Evolutionary conservation across 495 filamentous ascomycete species (phyloP).

Genomic region (Astrothelium subdiscretum): DNA sequence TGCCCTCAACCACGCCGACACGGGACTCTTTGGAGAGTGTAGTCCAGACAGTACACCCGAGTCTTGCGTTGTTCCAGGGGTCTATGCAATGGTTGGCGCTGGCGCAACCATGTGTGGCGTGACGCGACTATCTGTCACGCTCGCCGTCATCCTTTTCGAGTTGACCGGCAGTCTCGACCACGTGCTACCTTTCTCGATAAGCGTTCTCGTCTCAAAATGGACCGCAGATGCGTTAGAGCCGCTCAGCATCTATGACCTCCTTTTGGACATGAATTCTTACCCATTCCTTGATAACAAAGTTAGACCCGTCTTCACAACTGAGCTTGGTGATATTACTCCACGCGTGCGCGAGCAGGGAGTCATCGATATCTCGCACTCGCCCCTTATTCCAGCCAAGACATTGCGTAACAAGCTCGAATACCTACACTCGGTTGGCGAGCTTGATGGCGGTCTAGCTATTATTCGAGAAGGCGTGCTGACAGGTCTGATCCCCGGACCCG

Average conservation of each 20-base stretch:
- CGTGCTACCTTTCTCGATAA: constrained; percentile 86
- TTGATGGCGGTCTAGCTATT: constrained; percentile 87
- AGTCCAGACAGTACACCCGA: constrained; percentile 55
- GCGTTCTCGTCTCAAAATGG: constrained; percentile 92
- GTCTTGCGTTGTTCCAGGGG: constrained; percentile 85
- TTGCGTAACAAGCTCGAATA: constrained; percentile 70
- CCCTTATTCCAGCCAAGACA: constrained; percentile 59
- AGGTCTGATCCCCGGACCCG: constrained; percentile 85
- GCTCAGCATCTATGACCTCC: constrained; percentile 85
- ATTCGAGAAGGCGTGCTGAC: constrained; percentile 67
- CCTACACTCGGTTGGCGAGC: constrained; percentile 73
- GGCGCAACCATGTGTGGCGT: constrained; percentile 98
- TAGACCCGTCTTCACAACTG: constrained; percentile 74
- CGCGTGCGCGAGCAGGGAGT: constrained; percentile 59
- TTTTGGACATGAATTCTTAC: constrained; percentile 95
- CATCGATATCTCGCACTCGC: constrained; percentile 77
- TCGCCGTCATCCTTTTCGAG: constrained; percentile 93
- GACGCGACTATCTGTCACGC: constrained; percentile 82
- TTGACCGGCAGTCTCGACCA: constrained; percentile 89
- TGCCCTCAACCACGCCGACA: constrained; percentile 59
- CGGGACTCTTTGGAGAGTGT: constrained; percentile 62
- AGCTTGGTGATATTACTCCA: constrained; percentile 76
- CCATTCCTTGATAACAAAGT: constrained; percentile 92
- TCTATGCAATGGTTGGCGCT: constrained; percentile 90
- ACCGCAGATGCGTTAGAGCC: constrained; percentile 94